Base-by-base conservation (phyloP, 345 rosid species). In the Sonneratia alba region DNA sequence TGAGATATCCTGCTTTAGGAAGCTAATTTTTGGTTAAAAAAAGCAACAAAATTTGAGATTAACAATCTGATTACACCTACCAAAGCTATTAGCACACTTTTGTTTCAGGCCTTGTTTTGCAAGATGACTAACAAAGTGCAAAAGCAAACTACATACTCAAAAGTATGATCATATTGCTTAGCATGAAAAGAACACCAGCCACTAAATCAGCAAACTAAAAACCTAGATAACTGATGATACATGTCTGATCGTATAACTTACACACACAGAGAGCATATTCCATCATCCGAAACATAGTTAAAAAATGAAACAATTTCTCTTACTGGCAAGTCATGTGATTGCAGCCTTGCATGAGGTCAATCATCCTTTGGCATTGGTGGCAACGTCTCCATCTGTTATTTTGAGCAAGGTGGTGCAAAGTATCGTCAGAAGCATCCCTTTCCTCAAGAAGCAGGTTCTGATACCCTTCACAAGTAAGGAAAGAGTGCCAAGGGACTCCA, bases 321-420 rank as follows among this genome's bases (percentile, higher is more conserved):
- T 84, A 95, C 99, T 91, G 77, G 85, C 97, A 95, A 38, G 97
- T 92, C 93, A 95, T 90, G 85, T 90, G 99, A 79, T 90, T 81
- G 84, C 99, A 95, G 75, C 99, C 97, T 68, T 90, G 97, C 36
- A 86, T 75, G 51, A 90, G 99, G 79, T 95, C 97, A 53, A 90
- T 89, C 97, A 95, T 95, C 77, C 88, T 85, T 64, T 85, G 93
- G 72, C 97, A 92, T 68, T 86, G 97, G 76, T 87, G 97, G 84
- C 97, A 95, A 56, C 91, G 87, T 79, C 84, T 90, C 98, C 99
- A 95, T 76, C 97, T 85, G 76, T 90, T 87, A 78, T 88, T 89
- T 82, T 79, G 87, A 0, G 98, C 97, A 66, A 95, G 82, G 12
- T 77, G 92, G 81, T 92, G 96, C 87, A 89, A 79, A 62, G 97